These are phyloP conservation scores for Dissophora ornata DNA, from an alignment of 192 early-diverging fungal species.

Conservation along the genomic window DNA sequence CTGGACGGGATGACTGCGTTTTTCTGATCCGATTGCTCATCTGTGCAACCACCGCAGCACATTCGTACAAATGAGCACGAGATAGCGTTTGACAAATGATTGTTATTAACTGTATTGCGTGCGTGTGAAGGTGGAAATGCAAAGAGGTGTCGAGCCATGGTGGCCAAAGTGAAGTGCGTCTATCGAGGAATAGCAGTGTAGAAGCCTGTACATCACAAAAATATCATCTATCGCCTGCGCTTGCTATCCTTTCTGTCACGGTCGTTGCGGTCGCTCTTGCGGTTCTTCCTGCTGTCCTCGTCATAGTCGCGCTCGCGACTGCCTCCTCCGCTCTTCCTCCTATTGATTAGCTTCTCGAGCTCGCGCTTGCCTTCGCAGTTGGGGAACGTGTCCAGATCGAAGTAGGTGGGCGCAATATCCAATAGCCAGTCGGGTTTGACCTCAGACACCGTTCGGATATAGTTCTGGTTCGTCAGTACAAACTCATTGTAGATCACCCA, in stretches of 20 bases:
- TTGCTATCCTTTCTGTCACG: slow-evolving; percentile 47
- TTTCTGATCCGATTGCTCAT: too few species aligned
- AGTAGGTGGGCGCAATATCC: slow-evolving; percentile 90
- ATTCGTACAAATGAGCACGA: too few species aligned
- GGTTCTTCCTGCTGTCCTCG: slow-evolving; percentile 39
- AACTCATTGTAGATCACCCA: slow-evolving; percentile 99
- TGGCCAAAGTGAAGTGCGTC: too few species aligned
- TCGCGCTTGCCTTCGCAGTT: slow-evolving; percentile 91
- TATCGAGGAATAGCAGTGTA: too few species aligned
- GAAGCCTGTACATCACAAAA: too few species aligned
- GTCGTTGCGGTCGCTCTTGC: slow-evolving; percentile 44
- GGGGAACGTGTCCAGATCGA: slow-evolving; percentile 92
- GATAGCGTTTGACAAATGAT: too few species aligned
- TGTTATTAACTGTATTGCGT: too few species aligned
- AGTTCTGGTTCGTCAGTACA: slow-evolving; percentile 95
- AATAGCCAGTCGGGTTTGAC: slow-evolving; percentile 89
- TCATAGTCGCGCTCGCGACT: slow-evolving; percentile 35
- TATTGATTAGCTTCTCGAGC: slow-evolving; percentile 75
- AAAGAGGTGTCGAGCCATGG: too few species aligned
- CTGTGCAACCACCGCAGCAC: too few species aligned
- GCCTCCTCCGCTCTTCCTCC: slow-evolving; percentile 59
- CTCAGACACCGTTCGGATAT: slow-evolving; percentile 93
- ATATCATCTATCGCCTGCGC: slow-evolving; percentile 43
- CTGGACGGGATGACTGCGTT: too few species aligned
- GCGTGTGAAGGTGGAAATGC: too few species aligned